Base-by-base conservation (phyloP, 2,329 filamentous ascomycete genomes). In the Xylaria sp. region DNA sequence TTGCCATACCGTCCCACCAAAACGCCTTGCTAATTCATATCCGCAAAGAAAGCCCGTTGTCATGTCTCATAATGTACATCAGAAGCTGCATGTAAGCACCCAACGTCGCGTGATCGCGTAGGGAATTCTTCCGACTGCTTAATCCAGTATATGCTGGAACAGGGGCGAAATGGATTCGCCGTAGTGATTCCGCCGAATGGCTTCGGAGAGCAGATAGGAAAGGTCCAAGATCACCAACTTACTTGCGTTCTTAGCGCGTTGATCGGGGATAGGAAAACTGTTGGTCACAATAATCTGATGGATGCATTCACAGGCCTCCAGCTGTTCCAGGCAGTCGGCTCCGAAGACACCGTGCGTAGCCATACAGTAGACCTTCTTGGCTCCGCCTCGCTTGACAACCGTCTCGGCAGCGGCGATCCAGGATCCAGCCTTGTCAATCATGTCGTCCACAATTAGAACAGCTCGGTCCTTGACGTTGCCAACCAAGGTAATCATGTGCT, bases 381-480 rank as follows among this genome's bases (percentile, higher is more conserved):
- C 94, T 50, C 86, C 84, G 65, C 94, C 95, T 65, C 89, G 86
- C 80, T 97, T 97, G 56, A 96, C 90, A 1, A 96, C 93, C 1
- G 92, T 96, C 79, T 99, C 94, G 10, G 94, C 94, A 5, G 94
- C 94, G 4, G 93, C 93, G 67, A 99, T 95, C 94, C 94, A 99
- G 5, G 91, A 96, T 11, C 89, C 91, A 8, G 92, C 87, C 78
- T 96, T 97, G 77, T 99, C 94, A 70, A 99, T 97, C 90, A 99
- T 97, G 73, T 99, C 94, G 73, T 99, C 94, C 54, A 99, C 90
- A 62, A 99, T 92, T 72, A 99, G 89, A 57, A 97, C 94, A 0
- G 91, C 88, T 60, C 91, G 86, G 71, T 91, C 86, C 71, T 87
- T 89, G 61, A 99, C 94, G 69, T 97, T 91, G 62, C 94, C 94